Conservation (phyloP, 495 filamentous ascomycete species). For the Trichocladium antarcticum region DNA sequence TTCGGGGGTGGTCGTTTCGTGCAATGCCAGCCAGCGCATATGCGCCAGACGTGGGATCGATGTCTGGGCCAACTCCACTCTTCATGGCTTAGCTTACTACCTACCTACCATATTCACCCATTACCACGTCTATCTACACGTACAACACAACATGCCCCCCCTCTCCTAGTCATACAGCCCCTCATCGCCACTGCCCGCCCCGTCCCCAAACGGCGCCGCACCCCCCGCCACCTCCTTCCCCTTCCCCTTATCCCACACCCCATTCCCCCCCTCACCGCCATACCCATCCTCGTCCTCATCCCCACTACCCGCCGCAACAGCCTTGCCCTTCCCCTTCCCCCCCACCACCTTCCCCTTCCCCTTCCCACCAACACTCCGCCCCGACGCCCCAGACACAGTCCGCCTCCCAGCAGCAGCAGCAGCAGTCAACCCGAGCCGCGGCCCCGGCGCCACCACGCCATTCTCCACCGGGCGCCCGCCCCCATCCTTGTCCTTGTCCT, state of each 20-base stretch:
- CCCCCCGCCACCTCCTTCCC: slow-evolving; percentile 34
- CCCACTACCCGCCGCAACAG: slow-evolving; percentile 14
- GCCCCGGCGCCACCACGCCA: slow-evolving; percentile 7
- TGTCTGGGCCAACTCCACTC: too few relatives aligned
- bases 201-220: slow-evolving; percentile 17
- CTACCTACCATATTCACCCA: neutral
- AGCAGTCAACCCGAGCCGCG: slow-evolving; percentile 1
- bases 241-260: slow-evolving; percentile 34
- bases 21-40: neutral
- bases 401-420: slow-evolving; percentile 9
- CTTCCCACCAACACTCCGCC: slow-evolving; percentile 32
- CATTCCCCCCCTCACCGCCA: slow-evolving; percentile 6
- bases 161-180: slow-evolving; percentile 24
- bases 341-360: slow-evolving; percentile 38
- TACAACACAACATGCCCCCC: neutral
- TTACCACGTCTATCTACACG: neutral
- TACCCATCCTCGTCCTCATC: slow-evolving; percentile 13
- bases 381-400: slow-evolving; percentile 11
- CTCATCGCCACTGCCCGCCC: slow-evolving; percentile 21
- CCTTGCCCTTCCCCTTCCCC: slow-evolving; percentile 41
- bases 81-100: neutral
- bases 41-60: too few relatives aligned
- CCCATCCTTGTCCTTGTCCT: slow-evolving; percentile 51
- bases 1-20: neutral
- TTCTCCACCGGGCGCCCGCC: slow-evolving; percentile 6